phyloP scores from a whole-genome alignment of 1,284 basidiomycete species.

The Hortiboletus rubellus region DNA sequence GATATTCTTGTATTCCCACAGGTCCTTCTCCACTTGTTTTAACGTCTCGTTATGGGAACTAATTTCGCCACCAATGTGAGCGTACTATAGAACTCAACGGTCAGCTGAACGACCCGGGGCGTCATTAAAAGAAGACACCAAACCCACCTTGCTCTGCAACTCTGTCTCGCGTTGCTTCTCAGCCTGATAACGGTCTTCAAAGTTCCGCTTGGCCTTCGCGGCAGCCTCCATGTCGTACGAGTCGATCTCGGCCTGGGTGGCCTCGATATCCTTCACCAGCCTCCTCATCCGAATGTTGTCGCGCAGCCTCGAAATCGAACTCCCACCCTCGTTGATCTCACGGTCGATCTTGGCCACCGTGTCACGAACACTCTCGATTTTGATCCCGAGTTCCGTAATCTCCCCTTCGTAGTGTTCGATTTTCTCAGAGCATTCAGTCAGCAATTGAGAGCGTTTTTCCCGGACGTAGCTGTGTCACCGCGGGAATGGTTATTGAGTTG shows the following conservation, averaged over 20 bases:
- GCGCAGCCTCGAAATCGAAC: slow-evolving; percentile 71
- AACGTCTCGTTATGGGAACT: slow-evolving; percentile 73
- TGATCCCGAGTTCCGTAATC: slow-evolving; percentile 55
- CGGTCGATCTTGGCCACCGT: slow-evolving; percentile 59
- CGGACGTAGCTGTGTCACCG: slow-evolving; percentile 62
- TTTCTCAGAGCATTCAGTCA: slow-evolving; percentile 62
- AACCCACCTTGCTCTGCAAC: slow-evolving; percentile 67
- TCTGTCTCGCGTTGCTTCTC: slow-evolving; percentile 73
- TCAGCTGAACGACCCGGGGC: slow-evolving; percentile 1
- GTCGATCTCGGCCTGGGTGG: slow-evolving; percentile 73
- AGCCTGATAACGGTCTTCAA: slow-evolving; percentile 76
- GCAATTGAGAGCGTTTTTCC: slow-evolving; percentile 61
- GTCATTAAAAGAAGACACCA: slow-evolving; percentile 13
- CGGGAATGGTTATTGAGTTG: not conserved
- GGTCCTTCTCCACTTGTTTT: slow-evolving; percentile 67
- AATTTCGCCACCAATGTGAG: slow-evolving; percentile 80
- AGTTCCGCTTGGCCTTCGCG: slow-evolving; percentile 77
- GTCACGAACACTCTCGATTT: slow-evolving; percentile 57
- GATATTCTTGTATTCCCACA: slow-evolving; percentile 87
- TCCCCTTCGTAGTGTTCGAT: slow-evolving; percentile 62
- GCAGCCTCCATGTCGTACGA: slow-evolving; percentile 80
- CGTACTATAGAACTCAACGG: slow-evolving; percentile 53
- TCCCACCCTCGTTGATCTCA: slow-evolving; percentile 73
- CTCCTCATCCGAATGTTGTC: slow-evolving; percentile 85
- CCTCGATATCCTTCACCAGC: slow-evolving; percentile 65